A percentile compares a stretch with the other conserved stretches of the same genome.
These are phyloP conservation scores for Xerocomus potaroensis DNA, from an alignment of 768 basidiomycete species.

Conservation along the genomic window DNA sequence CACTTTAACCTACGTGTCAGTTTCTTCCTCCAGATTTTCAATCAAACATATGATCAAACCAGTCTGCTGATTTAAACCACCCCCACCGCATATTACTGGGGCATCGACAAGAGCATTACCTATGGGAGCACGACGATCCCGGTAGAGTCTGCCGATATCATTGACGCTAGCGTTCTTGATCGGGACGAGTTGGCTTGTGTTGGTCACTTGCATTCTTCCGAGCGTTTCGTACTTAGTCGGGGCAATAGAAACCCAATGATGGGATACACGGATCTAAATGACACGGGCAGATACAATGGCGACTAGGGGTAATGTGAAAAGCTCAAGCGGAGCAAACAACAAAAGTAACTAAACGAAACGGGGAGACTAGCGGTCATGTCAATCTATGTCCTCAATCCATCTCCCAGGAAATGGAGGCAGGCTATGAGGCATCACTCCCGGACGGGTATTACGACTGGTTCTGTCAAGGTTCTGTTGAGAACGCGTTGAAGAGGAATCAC, in stretches of 20 bases:
- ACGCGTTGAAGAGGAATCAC: conserved; percentile 8
- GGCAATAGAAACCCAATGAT: conserved; percentile 7
- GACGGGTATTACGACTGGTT: conserved; percentile 7
- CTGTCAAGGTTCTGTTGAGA: conserved; percentile 10
- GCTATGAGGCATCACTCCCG: conserved; percentile 5
- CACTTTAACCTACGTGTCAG: too few species aligned
- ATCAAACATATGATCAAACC: too few species aligned
- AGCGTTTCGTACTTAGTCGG: too few species aligned
- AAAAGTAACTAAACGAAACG: background rate
- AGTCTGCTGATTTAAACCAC: too few species aligned
- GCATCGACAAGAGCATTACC: too few species aligned
- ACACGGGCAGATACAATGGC: conserved; percentile 9
- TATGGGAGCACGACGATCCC: too few species aligned
- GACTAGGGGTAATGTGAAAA: conserved; percentile 12
- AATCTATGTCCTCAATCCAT: conserved; percentile 34
- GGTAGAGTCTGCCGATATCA: too few species aligned
- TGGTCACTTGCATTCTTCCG: too few species aligned
- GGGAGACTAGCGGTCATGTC: background rate
- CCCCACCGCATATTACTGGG: too few species aligned
- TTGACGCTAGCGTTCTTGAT: too few species aligned
- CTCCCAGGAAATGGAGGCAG: conserved; percentile 30
- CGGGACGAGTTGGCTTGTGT: too few species aligned
- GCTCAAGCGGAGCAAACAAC: background rate
- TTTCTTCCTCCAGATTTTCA: too few species aligned
- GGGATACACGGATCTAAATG: conserved; percentile 21